phyloP scores from a whole-genome alignment of 176 grass and related monocot genomes.

The Lolium perenne region DNA sequence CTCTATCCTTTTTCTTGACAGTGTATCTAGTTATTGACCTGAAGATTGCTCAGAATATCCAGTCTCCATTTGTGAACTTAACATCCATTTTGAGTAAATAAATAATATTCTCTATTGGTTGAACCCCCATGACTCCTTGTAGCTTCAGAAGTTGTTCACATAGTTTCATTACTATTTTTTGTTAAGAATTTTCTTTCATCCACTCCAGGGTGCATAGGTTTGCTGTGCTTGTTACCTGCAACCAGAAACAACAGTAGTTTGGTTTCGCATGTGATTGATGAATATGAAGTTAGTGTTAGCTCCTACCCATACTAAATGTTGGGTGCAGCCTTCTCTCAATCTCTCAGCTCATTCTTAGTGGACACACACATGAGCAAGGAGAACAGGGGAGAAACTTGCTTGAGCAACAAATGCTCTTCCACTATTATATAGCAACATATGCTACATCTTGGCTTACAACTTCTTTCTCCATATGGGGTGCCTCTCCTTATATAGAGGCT shows the following conservation, averaged over 20 bases:
- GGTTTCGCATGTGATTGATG: constrained; percentile 26
- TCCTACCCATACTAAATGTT: too few species aligned
- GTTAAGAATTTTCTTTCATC: constrained; percentile 11
- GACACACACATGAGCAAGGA: too few species aligned
- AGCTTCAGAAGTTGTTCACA: constrained; percentile 1
- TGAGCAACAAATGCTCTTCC: too few species aligned
- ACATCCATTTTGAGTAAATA: background rate
- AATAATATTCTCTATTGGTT: background rate
- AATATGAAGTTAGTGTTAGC: background rate
- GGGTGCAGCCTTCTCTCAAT: too few species aligned
- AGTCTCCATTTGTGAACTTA: background rate
- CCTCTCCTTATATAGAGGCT: too few species aligned
- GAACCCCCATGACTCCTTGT: background rate
- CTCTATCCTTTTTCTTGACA: too few species aligned
- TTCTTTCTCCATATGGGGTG: too few species aligned
- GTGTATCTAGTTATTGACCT: background rate
- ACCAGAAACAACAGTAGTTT: background rate
- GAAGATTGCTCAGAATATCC: background rate
- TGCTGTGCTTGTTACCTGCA: background rate
- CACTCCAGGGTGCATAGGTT: constrained; percentile 10
- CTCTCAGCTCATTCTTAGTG: too few species aligned
- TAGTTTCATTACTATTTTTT: constrained; percentile 6
- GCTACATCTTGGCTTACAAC: too few species aligned
- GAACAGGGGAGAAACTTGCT: too few species aligned
- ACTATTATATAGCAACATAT: too few species aligned